Base-by-base conservation (phyloP, 192 early-diverging fungal genomes). In the Coemansia guatemalensis region DNA sequence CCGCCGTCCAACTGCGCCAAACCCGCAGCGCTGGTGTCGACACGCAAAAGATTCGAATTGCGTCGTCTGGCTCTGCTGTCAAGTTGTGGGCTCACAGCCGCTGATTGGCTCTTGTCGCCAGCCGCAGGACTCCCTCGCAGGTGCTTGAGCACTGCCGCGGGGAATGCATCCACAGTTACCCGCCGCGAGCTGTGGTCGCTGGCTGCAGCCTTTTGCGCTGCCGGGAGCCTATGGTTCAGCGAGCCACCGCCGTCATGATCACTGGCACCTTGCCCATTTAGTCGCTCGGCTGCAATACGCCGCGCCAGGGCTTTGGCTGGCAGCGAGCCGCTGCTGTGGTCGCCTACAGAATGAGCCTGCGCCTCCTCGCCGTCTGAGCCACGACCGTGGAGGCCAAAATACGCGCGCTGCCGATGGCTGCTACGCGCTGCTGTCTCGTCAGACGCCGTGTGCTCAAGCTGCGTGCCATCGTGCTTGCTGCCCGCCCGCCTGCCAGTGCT, bases 101-200 rank as follows among this genome's bases (percentile, higher is more conserved):
- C 54, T 5, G 61, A 65, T 14, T 35, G 25, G 47, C 63, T 56
- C 39, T 24, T 33, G 21, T 26, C 39, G 7, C 23, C 56, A 8
- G 48, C 57, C 2, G 14, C 60, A 20, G 27, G 47, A 23, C 30
- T 23, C 3, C 68, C 68, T 3, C 77, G 77, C 57, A 81, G 44
- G 44, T 81, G 78, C 27, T 62, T 47, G 33, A 72, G 74, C 21
- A 81, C 75, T 12, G 69, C 73, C 1, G 73, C 78, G 8, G 78
- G 78, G n/a, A 81, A 81, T 8, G 78, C 73, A 26, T 81, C 78
- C 20, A 81, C 70, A 2, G 78, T 81, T 21, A 81, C 73, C 4
- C 78, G 53, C 20, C 78, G 72, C 24, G 66, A 66, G 56, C 56
- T 64, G 18, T 66, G 74, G 14, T 27, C 41, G 8, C 72, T 62